A percentile compares a stretch with the other conserved stretches of the same genome.
These are phyloP conservation scores for Colletotrichum sp. DNA, from an alignment of 2,329 filamentous ascomycete genomes.

Conservation along the genomic window DNA sequence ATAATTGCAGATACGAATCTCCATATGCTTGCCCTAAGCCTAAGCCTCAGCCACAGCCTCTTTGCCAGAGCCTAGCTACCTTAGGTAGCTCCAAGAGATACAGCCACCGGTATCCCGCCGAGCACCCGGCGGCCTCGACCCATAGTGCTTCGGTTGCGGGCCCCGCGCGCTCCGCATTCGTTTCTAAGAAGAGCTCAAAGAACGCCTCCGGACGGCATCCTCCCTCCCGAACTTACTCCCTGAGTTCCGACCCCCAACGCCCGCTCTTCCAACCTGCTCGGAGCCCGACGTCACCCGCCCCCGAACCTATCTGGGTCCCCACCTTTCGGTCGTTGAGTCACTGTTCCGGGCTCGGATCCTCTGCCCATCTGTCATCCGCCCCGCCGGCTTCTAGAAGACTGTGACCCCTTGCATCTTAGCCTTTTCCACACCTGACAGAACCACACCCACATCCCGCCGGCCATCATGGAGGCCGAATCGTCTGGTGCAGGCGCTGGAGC, in stretches of 20 bases:
- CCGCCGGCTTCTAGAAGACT: not conserved
- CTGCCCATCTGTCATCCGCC: not conserved
- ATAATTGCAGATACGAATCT: not conserved
- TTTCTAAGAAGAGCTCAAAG: constrained; percentile 1
- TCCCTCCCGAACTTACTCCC: not conserved
- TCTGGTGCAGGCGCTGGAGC: not conserved
- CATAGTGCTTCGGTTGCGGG: not conserved
- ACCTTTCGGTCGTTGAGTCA: not conserved
- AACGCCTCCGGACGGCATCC: not conserved
- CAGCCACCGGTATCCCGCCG: not conserved
- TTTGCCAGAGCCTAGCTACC: not conserved
- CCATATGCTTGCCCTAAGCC: not conserved
- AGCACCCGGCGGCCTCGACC: not conserved
- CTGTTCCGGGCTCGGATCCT: not conserved
- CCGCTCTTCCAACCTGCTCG: not conserved
- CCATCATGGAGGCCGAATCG: constrained; percentile 1
- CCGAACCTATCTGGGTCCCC: not conserved
- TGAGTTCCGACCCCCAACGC: not conserved
- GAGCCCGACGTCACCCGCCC: not conserved
- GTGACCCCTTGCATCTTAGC: not conserved
- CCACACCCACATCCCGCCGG: not conserved
- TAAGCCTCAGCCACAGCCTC: not conserved
- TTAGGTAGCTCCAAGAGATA: not conserved
- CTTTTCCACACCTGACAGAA: not conserved
- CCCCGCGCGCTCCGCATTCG: constrained; percentile 7